phyloP scores from a whole-genome alignment of 768 basidiomycete genomes.

The Agrocybe chaxingu region DNA sequence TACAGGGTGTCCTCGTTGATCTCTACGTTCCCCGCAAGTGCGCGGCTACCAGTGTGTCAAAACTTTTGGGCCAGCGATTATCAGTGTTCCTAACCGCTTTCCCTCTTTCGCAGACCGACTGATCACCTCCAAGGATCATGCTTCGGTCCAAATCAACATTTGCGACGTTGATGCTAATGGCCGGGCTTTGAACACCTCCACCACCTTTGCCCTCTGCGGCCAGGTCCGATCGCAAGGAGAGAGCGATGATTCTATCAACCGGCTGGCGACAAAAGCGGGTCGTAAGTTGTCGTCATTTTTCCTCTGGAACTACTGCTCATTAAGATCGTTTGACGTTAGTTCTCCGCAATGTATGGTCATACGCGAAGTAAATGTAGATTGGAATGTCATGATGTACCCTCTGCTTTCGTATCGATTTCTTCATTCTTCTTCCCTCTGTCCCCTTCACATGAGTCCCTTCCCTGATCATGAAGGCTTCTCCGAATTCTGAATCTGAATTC shows the following conservation, averaged over 20 bases:
- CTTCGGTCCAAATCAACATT: slow-evolving; percentile 95
- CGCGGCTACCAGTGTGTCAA: slow-evolving; percentile 86
- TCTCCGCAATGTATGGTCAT: slow-evolving; percentile 94
- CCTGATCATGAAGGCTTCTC: too few species aligned
- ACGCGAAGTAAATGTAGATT: slow-evolving; percentile 72
- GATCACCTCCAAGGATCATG: slow-evolving; percentile 98
- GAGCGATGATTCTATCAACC: slow-evolving; percentile 94
- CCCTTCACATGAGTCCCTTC: too few species aligned
- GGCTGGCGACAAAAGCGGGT: slow-evolving; percentile 92
- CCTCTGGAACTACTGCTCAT: slow-evolving; percentile 1
- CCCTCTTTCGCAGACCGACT: slow-evolving; percentile 68
- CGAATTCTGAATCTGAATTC: neutral
- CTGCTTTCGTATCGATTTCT: slow-evolving; percentile 15
- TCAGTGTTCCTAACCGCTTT: slow-evolving; percentile 5
- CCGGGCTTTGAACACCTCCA: slow-evolving; percentile 71
- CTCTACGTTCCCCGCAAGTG: slow-evolving; percentile 99
- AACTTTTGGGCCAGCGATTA: neutral
- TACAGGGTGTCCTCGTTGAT: slow-evolving; percentile 95
- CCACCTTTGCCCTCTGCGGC: slow-evolving; percentile 93
- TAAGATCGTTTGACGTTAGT: slow-evolving; percentile 43
- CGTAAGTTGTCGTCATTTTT: slow-evolving; percentile 52
- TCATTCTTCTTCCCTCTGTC: neutral
- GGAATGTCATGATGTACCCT: slow-evolving; percentile 17
- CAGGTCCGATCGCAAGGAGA: slow-evolving; percentile 94
- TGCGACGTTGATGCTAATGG: slow-evolving; percentile 92